Conservation (phyloP, 768 basidiomycete species). For the Mrakia hoshinonis region DNA sequence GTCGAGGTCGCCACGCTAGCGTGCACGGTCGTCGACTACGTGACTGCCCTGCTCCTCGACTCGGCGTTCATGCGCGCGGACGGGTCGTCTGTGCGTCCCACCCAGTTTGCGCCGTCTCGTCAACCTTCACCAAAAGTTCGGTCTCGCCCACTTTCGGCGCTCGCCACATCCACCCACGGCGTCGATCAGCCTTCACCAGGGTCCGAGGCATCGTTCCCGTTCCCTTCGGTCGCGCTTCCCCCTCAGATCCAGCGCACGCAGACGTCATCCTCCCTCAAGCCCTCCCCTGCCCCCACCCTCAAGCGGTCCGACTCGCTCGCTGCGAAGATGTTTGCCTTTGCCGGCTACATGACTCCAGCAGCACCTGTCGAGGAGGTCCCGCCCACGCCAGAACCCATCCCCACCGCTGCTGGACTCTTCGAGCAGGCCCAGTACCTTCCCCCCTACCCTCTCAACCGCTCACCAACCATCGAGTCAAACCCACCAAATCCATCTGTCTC, state of each 20-base stretch:
- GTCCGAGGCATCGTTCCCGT: conserved; percentile 20
- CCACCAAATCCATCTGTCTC: background rate
- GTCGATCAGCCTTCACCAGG: background rate
- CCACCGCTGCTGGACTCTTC: background rate
- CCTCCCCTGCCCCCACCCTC: background rate
- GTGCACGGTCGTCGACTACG: conserved; percentile 82
- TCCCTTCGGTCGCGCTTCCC: conserved; percentile 17
- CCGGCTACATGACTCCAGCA: conserved; percentile 13
- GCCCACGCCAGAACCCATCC: background rate
- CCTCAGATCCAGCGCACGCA: conserved; percentile 1
- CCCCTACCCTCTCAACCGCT: conserved; percentile 20
- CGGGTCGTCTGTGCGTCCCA: conserved; percentile 50
- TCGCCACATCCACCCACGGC: conserved; percentile 13
- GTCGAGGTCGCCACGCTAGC: conserved; percentile 85
- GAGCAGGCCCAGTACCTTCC: conserved; percentile 23
- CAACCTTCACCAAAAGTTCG: conserved; percentile 14
- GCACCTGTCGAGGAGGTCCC: conserved; percentile 1
- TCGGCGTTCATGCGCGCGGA: conserved; percentile 74
- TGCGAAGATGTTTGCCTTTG: conserved; percentile 20
- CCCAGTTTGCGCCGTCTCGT: conserved; percentile 25
- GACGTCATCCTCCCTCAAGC: background rate
- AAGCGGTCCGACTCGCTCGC: conserved; percentile 25
- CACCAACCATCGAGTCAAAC: background rate
- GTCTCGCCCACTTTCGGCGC: conserved; percentile 26
- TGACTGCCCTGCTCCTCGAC: conserved; percentile 79